Percentiles rank a stretch among this genome's conserved stretches.
phyloP scores from a whole-genome alignment of 805 yeast genomes.

The Metschnikowia lochheadii region DNA sequence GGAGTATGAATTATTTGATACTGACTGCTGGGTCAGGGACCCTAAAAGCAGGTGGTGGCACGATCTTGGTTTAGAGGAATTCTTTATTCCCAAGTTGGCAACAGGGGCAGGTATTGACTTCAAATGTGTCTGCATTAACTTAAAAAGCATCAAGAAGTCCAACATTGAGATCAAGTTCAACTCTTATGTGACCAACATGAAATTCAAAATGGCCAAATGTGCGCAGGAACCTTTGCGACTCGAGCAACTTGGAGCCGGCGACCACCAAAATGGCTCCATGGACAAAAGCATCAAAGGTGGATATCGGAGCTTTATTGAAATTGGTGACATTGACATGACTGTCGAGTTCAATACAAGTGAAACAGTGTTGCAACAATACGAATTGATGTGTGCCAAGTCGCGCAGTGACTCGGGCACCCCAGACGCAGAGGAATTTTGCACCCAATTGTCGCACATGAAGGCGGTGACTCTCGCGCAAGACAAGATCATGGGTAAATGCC shows the following conservation, averaged over 20 bases:
- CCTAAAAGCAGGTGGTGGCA: conserved; percentile 1
- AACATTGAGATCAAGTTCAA: not conserved
- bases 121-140: not conserved
- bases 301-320: not conserved
- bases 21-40: not conserved
- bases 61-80: conserved; percentile 1
- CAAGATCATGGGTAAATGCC: not conserved
- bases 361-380: not conserved
- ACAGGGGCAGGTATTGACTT: not conserved
- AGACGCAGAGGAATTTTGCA: conserved; percentile 1
- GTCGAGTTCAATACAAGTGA: not conserved
- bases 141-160: not conserved
- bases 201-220: not conserved
- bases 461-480: conserved; percentile 1
- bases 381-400: not conserved
- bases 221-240: not conserved
- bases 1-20: not conserved
- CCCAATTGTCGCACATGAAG: conserved; percentile 1
- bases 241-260: not conserved
- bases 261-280: not conserved
- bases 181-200: not conserved
- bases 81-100: not conserved
- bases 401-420: not conserved
- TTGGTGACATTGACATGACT: conserved; percentile 1
- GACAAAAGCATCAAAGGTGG: not conserved